Percentiles rank a stretch among this genome's conserved stretches.
Evolutionary conservation across 2,329 filamentous ascomycete genomes (phyloP).

Genomic region (Trichothecium roseum): DNA sequence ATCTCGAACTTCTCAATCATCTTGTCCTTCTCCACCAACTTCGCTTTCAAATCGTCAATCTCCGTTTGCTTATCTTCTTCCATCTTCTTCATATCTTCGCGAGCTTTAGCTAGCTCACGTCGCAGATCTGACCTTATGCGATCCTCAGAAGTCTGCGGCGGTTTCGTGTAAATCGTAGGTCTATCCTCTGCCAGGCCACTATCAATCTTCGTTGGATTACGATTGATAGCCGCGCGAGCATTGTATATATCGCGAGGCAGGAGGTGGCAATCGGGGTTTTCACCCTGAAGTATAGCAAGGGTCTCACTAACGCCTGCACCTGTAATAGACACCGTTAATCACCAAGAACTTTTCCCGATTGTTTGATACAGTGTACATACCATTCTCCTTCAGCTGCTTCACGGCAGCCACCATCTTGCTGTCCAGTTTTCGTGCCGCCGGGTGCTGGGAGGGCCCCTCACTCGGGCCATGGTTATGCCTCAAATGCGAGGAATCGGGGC

Average conservation of each 20-base stretch:
- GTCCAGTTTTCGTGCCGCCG: constrained; percentile 54
- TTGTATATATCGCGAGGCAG: constrained; percentile 59
- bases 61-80: constrained; percentile 47
- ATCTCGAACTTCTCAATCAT: constrained; percentile 55
- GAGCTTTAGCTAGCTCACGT: constrained; percentile 47
- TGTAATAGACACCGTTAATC: too few species aligned
- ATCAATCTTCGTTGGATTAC: constrained; percentile 52
- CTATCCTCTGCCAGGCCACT: constrained; percentile 49
- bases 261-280: constrained; percentile 53
- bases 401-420: constrained; percentile 59
- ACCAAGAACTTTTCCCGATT: too few species aligned
- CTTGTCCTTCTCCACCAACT: constrained; percentile 53
- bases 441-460: constrained; percentile 56
- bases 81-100: constrained; percentile 44
- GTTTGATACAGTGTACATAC: constrained; percentile 29
- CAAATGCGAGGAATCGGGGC: constrained; percentile 47
- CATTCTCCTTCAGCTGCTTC: constrained; percentile 54
- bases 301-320: constrained; percentile 56
- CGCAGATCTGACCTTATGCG: constrained; percentile 52
- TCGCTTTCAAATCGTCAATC: constrained; percentile 45
- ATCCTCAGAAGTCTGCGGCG: constrained; percentile 51
- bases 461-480: constrained; percentile 56
- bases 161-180: constrained; percentile 55
- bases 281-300: constrained; percentile 53
- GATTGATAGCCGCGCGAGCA: constrained; percentile 54